Evolutionary conservation across 2,329 filamentous ascomycete genomes (phyloP).

Genomic region (Fusarium mangiferae): DNA sequence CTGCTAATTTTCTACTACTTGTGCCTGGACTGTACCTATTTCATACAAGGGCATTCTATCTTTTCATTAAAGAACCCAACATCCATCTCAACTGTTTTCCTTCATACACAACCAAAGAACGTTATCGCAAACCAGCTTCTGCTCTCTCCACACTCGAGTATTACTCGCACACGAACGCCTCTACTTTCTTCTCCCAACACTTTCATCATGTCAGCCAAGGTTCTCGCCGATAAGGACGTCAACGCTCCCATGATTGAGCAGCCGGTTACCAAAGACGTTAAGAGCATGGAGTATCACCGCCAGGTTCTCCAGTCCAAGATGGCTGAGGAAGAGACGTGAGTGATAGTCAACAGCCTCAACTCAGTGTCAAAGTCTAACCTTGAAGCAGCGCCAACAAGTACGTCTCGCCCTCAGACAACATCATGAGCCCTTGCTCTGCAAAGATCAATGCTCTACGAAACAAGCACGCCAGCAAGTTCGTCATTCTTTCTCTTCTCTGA

Average conservation of each 20-base stretch:
- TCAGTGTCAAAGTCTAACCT: constrained; percentile 14
- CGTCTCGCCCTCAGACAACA: constrained; percentile 86
- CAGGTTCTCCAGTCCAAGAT: constrained; percentile 79
- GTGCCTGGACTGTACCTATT: constrained; percentile 20
- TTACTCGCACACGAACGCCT: background rate
- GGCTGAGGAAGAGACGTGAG: constrained; percentile 70
- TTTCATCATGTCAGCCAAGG: constrained; percentile 64
- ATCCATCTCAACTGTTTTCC: constrained; percentile 16
- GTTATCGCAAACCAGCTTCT: background rate
- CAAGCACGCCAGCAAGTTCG: constrained; percentile 82
- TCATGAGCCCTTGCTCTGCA: constrained; percentile 86
- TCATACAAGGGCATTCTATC: constrained; percentile 12
- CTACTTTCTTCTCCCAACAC: constrained; percentile 3
- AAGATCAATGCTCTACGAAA: constrained; percentile 84
- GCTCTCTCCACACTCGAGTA: background rate
- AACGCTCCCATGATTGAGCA: constrained; percentile 62
- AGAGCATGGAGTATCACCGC: constrained; percentile 82
- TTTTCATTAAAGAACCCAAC: constrained; percentile 26
- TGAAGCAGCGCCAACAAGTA: constrained; percentile 63
- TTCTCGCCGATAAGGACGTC: constrained; percentile 73
- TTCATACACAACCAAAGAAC: constrained; percentile 15
- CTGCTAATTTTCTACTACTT: constrained; percentile 27
- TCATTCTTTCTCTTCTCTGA: constrained; percentile 29
- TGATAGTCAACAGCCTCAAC: background rate
- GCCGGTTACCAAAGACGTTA: constrained; percentile 59